phyloP scores from a whole-genome alignment of 1,284 basidiomycete species.

The Tranzscheliella williamsii region DNA sequence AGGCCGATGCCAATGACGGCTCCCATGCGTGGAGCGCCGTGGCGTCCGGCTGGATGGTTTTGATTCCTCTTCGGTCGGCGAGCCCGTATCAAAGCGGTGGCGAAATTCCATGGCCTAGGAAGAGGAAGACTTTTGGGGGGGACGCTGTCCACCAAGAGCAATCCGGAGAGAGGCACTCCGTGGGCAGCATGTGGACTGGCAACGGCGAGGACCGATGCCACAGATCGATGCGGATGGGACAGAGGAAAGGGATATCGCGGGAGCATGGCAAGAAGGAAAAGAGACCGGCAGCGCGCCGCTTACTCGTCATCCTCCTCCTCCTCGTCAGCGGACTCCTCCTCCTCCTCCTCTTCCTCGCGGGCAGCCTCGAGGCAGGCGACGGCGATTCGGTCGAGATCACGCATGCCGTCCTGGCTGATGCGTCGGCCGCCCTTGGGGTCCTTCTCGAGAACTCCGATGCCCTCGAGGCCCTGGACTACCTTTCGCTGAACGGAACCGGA shows the following conservation, averaged over 20 bases:
- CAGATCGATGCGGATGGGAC: not conserved
- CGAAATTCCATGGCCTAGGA: too few species aligned
- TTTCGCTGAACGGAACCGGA: conserved; percentile 69
- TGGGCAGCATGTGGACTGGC: too few species aligned
- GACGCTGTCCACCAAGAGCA: too few species aligned
- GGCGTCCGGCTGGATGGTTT: too few species aligned
- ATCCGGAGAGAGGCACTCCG: too few species aligned
- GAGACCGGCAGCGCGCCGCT: too few species aligned
- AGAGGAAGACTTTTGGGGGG: too few species aligned
- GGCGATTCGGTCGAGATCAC: conserved; percentile 98
- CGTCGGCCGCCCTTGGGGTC: conserved; percentile 87
- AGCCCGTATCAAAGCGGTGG: too few species aligned
- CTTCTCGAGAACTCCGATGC: conserved; percentile 96
- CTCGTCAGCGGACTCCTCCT: conserved; percentile 81
- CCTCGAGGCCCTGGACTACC: conserved; percentile 93
- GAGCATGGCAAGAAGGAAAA: too few species aligned
- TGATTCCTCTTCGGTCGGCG: too few species aligned
- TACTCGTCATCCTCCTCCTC: conserved; percentile 62
- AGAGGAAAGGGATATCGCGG: not conserved
- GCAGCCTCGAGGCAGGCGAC: conserved; percentile 88
- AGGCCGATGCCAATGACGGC: too few species aligned
- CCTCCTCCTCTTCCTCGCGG: conserved; percentile 82
- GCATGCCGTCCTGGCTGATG: conserved; percentile 93
- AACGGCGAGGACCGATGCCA: not conserved
- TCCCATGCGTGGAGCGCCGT: too few species aligned